phyloP scores from a whole-genome alignment of 495 filamentous ascomycete genomes.

The Podospora didyma region DNA sequence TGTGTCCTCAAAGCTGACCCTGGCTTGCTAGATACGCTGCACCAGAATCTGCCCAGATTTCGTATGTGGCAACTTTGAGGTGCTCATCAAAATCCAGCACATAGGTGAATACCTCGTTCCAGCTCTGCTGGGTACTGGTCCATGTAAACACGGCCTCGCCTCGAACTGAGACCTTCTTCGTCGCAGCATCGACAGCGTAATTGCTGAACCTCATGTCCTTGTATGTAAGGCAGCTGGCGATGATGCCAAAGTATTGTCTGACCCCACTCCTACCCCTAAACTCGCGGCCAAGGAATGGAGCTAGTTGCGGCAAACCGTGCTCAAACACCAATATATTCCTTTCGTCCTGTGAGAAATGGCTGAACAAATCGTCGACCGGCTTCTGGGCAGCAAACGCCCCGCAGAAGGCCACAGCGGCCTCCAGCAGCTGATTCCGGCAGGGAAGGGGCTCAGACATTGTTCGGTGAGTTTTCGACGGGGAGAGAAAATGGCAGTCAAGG shows the following conservation, averaged over 20 bases:
- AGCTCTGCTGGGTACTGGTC: slow-evolving; percentile 46
- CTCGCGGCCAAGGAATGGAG: slow-evolving; percentile 56
- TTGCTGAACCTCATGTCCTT: slow-evolving; percentile 48
- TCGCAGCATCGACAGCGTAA: slow-evolving; percentile 48
- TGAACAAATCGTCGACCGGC: slow-evolving; percentile 20
- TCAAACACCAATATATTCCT: slow-evolving; percentile 41
- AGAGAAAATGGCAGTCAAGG: no score
- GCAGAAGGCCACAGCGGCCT: slow-evolving; percentile 43
- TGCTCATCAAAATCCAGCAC: slow-evolving; percentile 43
- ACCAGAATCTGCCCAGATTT: slow-evolving; percentile 63
- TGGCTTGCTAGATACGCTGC: slow-evolving; percentile 55
- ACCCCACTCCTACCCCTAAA: slow-evolving; percentile 48
- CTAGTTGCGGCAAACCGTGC: slow-evolving; percentile 48
- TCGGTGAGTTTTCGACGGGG: no score
- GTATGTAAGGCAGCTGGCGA: slow-evolving; percentile 40
- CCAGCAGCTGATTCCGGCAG: slow-evolving; percentile 35
- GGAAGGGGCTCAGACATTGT: no score
- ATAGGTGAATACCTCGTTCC: slow-evolving; percentile 60
- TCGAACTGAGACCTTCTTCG: slow-evolving; percentile 42
- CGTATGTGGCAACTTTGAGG: slow-evolving; percentile 47
- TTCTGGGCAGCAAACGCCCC: slow-evolving; percentile 38
- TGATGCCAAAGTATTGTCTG: slow-evolving; percentile 42
- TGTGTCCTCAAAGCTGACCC: slow-evolving; percentile 26
- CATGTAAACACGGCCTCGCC: slow-evolving; percentile 50
- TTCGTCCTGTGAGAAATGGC: slow-evolving; percentile 44